Evolutionary conservation across 2,329 filamentous ascomycete species (phyloP), one percentile per base, ranked within the genome.

Genomic region (Tolypocladium paradoxum): DNA sequence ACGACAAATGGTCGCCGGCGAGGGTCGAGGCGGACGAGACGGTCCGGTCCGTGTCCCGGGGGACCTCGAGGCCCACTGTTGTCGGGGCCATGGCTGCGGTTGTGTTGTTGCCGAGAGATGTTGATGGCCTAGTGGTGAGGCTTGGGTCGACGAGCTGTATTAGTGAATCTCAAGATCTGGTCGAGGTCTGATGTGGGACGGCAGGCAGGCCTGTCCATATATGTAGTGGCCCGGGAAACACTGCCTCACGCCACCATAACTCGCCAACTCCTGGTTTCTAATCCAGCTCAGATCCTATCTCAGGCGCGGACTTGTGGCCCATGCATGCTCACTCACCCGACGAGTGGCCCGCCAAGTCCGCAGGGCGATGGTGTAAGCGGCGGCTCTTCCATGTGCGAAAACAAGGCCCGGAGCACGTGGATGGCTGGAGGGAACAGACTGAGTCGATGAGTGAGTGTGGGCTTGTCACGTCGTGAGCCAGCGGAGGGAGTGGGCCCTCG

Each of bases 21-120:
- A 67, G 53, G 7, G 65, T 67, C 24, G 65, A 64, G 37, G 63
- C 53, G 33, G 64, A 59, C 35, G 64, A 67, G n/a, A 57, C 58
- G 53, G 62, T 56, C n/a, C 54, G 62, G 18, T 55, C 60, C 43
- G 58, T 22, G 38, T 55, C 51, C 51, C 46, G 36, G 51, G 62
- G 64, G 51, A 64, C 58, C 31, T 60, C 59, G 49, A 65, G 59
- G 20, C 52, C 60, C 34, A 49, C 34, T 31, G 43, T 8, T 31
- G 43, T 48, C 7, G 51, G 1, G 6, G 35, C 24, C 51, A 53
- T 53, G 45, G 35, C 20, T 47, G 8, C 8, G 27, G 31, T 11
- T 20, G 24, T 16, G 16, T 16, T 14, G 34, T 40, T 27, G n/a
- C 22, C 34, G n/a, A 24, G 12, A 22, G 33, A 24, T 8, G 47